Evolutionary conservation across 495 filamentous ascomycete species (phyloP), one percentile per base, ranked within the genome.

Genomic region (Talaromyces proteolyticus): DNA sequence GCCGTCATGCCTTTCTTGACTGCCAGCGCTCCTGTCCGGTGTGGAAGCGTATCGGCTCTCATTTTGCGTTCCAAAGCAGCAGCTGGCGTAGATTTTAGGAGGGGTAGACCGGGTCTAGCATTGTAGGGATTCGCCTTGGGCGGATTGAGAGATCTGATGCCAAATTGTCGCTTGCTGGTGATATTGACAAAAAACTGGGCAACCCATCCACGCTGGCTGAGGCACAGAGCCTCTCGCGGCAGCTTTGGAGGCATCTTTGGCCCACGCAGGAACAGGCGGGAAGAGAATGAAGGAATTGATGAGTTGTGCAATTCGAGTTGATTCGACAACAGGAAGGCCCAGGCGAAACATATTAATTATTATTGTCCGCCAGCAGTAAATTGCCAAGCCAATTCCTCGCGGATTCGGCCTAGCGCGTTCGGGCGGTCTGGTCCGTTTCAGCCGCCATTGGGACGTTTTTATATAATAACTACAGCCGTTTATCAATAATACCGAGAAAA

Each of bases 1-100:
- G 87, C 91, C 11, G 89, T 95, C 86, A 98, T 96, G 60, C 93
- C 93, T 68, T 88, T 89, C 72, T 98, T 98, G 60, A 82, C 79
- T 6, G 85, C 88, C 23, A 97, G 75, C 17, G 84, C 84, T 29
- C 93, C 93, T 23, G 88, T 84, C 0, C 93, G 85, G 29, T 87
- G 68, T 0, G 93, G 92, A 6, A 90, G 81, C 0, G 86, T 86
- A 50, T 76, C 73, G 43, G 79, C 83, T 59, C 85, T 90, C 23
- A 88, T 80, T 58, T 78, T 85, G 44, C 92, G 88, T 63, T 80
- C 75, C 29, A 96, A 79, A 4, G 92, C 91, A 12, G 89, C 90
- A 3, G 83, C 80, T 10, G 86, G 79, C 5, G 89, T 89, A 10
- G 85, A 79, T 25, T 81, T 80, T 24, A 89, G 83, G 16, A 79